Percentiles rank a stretch among this genome's conserved stretches.
Conservation (phyloP, 1,139 yeast genomes). For the Wickerhamomyces sp. region DNA sequence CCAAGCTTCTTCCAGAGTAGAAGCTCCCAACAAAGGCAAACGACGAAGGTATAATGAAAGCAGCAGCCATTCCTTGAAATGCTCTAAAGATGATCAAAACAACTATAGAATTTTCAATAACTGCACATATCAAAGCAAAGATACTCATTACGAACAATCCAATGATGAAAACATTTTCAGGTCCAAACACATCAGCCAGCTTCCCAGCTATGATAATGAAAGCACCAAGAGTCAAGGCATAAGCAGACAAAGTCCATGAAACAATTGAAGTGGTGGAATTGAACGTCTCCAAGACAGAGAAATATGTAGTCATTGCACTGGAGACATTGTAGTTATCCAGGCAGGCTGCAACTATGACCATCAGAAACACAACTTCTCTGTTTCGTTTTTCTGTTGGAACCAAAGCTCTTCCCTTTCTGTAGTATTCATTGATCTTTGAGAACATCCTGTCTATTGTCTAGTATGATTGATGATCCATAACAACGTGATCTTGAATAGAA, state of each 20-base stretch:
- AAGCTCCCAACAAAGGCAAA: slow-evolving; percentile 27
- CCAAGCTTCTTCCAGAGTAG: slow-evolving; percentile 22
- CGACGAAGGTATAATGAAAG: slow-evolving; percentile 30
- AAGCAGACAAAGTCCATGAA: slow-evolving; percentile 29
- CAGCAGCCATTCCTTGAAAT: slow-evolving; percentile 31
- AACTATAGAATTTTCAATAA: slow-evolving; percentile 22
- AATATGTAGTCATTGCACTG: neutral
- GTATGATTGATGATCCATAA: no score
- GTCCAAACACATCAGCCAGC: slow-evolving; percentile 28
- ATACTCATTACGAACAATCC: slow-evolving; percentile 14
- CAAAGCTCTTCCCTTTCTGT: neutral
- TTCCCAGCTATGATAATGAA: slow-evolving; percentile 29
- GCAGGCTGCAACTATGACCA: neutral
- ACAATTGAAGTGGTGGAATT: slow-evolving; percentile 16
- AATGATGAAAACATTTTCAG: slow-evolving; percentile 21
- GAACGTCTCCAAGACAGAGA: slow-evolving; percentile 15
- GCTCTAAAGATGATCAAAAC: slow-evolving; percentile 31
- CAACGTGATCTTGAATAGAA: no score
- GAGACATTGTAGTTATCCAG: neutral
- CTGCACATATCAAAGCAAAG: slow-evolving; percentile 25
- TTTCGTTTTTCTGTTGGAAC: neutral
- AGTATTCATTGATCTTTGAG: no score
- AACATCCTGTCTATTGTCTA: no score
- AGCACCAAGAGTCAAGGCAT: slow-evolving; percentile 29
- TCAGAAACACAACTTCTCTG: neutral